Conservation (phyloP, 192 early-diverging fungal species). For the Backusella mclennaniae region DNA sequence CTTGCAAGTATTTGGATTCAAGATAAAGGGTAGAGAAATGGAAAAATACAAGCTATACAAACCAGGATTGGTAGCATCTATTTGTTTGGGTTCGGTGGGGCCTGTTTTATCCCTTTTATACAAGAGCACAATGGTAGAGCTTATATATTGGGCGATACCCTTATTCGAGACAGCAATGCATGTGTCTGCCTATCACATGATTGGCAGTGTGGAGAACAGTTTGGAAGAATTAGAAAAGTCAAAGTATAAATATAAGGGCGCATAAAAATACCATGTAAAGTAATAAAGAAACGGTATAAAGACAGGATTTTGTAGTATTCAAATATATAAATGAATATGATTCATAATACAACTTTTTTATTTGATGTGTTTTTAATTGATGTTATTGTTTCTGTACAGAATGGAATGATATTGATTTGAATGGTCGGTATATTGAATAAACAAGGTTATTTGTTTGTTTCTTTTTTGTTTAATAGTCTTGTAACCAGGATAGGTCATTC, state of each 20-base stretch:
- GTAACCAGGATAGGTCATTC: slow-evolving; percentile 30
- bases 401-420: not conserved
- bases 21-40: not conserved
- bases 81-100: not conserved
- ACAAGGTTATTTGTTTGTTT: not conserved
- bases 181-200: not conserved
- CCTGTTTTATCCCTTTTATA: not conserved
- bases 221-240: not conserved
- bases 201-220: not conserved
- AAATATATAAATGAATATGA: not conserved
- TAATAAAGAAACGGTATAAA: not conserved
- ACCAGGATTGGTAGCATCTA: not conserved
- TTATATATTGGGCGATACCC: not conserved
- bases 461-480: slow-evolving; percentile 5
- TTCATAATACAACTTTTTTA: not conserved
- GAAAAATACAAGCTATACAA: not conserved
- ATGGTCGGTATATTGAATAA: not conserved
- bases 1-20: not conserved
- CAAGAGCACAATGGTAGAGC: not conserved
- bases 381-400: not conserved
- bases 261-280: not conserved
- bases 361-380: not conserved
- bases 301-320: not conserved
- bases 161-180: not conserved
- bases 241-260: not conserved